Evolutionary conservation across 2,329 filamentous ascomycete species (phyloP).

Genomic region (Alternaria burnsii): DNA sequence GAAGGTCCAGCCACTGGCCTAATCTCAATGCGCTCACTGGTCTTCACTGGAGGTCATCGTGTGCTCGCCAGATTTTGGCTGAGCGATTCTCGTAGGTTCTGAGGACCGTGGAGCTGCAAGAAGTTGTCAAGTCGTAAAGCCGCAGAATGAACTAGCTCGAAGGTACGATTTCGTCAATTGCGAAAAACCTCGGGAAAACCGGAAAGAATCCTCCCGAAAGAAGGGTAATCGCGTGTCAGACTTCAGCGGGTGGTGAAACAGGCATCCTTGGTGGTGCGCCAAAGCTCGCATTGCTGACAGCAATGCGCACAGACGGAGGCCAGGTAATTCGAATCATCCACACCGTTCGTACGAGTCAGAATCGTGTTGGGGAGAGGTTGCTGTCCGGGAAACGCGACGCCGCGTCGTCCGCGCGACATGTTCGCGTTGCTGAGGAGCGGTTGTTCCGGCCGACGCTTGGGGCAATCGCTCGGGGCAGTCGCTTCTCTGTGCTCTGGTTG

Average conservation of each 20-base stretch:
- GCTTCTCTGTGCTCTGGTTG: neutral
- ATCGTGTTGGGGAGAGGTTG: neutral
- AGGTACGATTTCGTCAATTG: neutral
- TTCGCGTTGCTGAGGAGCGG: constrained; percentile 18
- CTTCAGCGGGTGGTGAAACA: neutral
- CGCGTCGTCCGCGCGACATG: constrained; percentile 8
- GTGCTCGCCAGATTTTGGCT: neutral
- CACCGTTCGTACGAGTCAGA: neutral
- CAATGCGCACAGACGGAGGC: neutral
- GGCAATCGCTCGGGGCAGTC: neutral
- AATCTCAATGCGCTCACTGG: neutral
- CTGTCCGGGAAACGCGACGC: constrained; percentile 4
- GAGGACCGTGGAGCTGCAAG: neutral
- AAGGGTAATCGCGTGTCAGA: neutral
- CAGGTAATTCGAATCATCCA: neutral
- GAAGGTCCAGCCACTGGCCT: neutral
- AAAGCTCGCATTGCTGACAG: neutral
- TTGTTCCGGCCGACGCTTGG: constrained; percentile 8
- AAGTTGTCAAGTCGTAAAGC: neutral
- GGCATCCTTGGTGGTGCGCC: neutral
- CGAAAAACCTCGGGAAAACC: neutral
- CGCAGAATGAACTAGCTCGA: neutral
- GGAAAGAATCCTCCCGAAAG: neutral
- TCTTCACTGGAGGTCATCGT: neutral
- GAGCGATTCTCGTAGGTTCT: neutral